Evolutionary conservation across 768 basidiomycete species (phyloP).

Genomic region (Clathrus columnatus): DNA sequence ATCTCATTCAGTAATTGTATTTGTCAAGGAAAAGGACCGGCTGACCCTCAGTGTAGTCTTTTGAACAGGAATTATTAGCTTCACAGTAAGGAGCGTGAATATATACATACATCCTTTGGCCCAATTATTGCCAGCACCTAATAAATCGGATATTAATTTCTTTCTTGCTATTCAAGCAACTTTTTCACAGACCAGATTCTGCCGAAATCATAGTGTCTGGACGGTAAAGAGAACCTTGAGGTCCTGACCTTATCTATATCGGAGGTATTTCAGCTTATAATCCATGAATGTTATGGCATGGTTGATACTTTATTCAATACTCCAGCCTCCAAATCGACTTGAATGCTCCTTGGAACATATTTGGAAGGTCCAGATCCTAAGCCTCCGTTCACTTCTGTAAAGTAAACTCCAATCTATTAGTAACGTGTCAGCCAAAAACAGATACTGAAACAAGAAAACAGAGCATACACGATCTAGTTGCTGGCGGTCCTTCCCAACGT

Average conservation of each 20-base stretch:
- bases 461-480: conserved; percentile 58
- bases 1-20: not conserved
- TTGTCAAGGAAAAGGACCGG: conserved; percentile 11
- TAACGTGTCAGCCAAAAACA: not conserved
- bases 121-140: conserved; percentile 84
- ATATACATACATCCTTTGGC: conserved; percentile 77
- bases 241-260: conserved; percentile 56
- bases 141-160: not conserved
- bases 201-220: conserved; percentile 79
- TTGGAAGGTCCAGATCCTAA: conserved; percentile 40
- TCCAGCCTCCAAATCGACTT: conserved; percentile 83
- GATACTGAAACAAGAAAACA: conserved; percentile 15
- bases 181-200: conserved; percentile 24
- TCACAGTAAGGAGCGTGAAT: not conserved
- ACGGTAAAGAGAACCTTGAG: conserved; percentile 67
- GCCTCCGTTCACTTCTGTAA: conserved; percentile 46
- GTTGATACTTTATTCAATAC: conserved; percentile 66
- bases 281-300: not conserved
- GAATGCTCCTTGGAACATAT: conserved; percentile 85
- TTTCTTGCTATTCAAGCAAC: not conserved
- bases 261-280: too few species aligned
- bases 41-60: conserved; percentile 83
- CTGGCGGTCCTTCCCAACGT: conserved; percentile 63
- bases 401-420: conserved; percentile 69
- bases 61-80: conserved; percentile 6